phyloP scores from a whole-genome alignment of 768 basidiomycete genomes.

The Kwoniella europaea region DNA sequence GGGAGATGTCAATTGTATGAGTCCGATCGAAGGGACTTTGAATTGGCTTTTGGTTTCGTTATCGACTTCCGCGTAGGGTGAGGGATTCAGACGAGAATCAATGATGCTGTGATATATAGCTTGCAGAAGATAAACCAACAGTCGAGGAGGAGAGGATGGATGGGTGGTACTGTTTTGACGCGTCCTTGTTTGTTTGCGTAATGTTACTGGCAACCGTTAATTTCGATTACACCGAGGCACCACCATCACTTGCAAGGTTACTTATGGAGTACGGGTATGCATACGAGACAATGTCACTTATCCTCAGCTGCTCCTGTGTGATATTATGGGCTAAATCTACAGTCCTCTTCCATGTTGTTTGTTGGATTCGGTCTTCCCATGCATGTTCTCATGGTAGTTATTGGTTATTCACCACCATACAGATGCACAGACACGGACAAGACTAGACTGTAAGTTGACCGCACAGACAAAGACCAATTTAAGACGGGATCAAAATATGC shows the following conservation, averaged over 20 bases:
- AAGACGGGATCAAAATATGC: slow-evolving; percentile 18
- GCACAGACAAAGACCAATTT: background rate
- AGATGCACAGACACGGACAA: slow-evolving; percentile 5
- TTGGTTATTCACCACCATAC: background rate
- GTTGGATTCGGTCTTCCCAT: background rate
- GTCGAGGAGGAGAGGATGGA: too few species aligned
- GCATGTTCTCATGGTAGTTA: background rate
- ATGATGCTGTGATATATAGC: too few species aligned
- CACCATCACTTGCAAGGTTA: background rate
- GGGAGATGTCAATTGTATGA: too few species aligned
- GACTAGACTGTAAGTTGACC: background rate
- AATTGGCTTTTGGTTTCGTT: background rate
- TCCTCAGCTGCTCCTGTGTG: too few species aligned
- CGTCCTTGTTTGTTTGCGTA: background rate
- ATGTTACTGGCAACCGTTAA: background rate
- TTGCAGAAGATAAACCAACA: too few species aligned
- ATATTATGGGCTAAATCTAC: too few species aligned
- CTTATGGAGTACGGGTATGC: too few species aligned
- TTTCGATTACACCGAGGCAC: slow-evolving; percentile 7
- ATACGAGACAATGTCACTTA: too few species aligned
- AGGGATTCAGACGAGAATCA: too few species aligned
- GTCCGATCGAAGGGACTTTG: too few species aligned
- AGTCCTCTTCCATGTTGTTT: too few species aligned
- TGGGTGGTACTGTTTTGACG: background rate
- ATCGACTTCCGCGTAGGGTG: background rate